Base-by-base conservation (phyloP, 768 basidiomycete genomes). In the Galerina sulciceps region DNA sequence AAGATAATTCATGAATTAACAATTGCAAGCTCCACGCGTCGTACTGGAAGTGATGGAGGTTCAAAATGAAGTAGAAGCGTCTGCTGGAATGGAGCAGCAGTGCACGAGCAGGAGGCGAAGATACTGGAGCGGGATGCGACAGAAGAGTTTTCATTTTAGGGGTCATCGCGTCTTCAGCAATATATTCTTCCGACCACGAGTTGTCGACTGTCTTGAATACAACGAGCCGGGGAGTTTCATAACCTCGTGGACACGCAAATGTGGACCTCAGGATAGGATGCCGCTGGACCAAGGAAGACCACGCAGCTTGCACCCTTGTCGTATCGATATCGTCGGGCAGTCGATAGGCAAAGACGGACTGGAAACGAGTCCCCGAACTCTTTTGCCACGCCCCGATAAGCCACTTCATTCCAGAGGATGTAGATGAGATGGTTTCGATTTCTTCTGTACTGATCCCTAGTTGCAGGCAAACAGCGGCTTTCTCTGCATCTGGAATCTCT, bases 41-140 rank as follows among this genome's bases (percentile, higher is more conserved):
- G 61, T 81, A 82, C 66, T 81, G 81, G 67, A 80, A 79, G 64
- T 82, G 81, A 55, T 82, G 79, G 34, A 82, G 67, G 51, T 74
- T 70, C 40, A 75, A 45, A 37, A 71, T 57, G 20, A 74, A 58
- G 46, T 67, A 72, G 17, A 46, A 51, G 49, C 57, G 56, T 26
- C 64, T 51, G 36, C 35, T 58, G 10, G 71, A 73, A 43, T 49
- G 56, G 35, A 67, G 62, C 8, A 76, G 53, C 15, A 67, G 47
- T 10, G 66, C 71, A 18, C 67, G 62, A 20, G 73, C 65, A 20
- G 68, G 71, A 22, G 71, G 64, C 6, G 48, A 34, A 14, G 35
- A 58, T 36, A 60, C 53, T 17, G 67, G 53, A 14, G 69, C 68
- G 6, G 72, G 73, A 31, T 66, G 62, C 3, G 58, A 57, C 6